Evolutionary conservation across 192 early-diverging fungal genomes (phyloP), one percentile per base, ranked within the genome.

Genomic region (Funneliformis mosseae): DNA sequence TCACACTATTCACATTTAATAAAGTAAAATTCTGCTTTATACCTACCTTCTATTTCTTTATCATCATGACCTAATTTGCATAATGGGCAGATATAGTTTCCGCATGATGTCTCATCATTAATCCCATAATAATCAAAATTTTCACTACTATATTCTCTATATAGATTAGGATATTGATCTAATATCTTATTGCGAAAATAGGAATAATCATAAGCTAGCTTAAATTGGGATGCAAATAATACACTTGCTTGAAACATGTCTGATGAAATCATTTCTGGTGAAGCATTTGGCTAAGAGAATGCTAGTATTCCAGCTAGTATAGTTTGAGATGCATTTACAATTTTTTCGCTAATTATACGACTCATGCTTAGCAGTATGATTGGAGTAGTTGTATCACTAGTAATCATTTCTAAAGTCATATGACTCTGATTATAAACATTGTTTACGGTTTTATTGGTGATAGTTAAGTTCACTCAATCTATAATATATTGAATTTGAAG

Each of bases 151-250:
- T n/a, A n/a, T n/a, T n/a, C n/a, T n/a, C n/a, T n/a, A n/a, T n/a
- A n/a, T n/a, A n/a, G n/a, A n/a, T n/a, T n/a, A n/a, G n/a, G n/a
- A n/a, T n/a, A n/a, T n/a, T n/a, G n/a, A n/a, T n/a, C n/a, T n/a
- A n/a, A 71, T 71, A 42, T 71, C 41, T 71, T 71, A 33, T 71
- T 71, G 41, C 69, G 25, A 71, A 71, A 71, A 71, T 71, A 71
- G 28, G 69, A 71, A 41, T 42, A 33, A 42, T 71, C 69, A 71
- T 71, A 71, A 71, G 69, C 41, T 71, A 33, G 69, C 69, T 71
- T 71, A 71, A 33, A 71, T 71, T 71, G 69, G 61, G 61, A 62
- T 62, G 9, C n/a, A n/a, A n/a, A n/a, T n/a, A n/a, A n/a, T n/a
- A n/a, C n/a, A n/a, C n/a, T n/a, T n/a, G n/a, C n/a, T n/a, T n/a